Percentiles rank a stretch among this genome's conserved stretches.
Evolutionary conservation across 129 eudicot genomes (phyloP).

Genomic region (Flaveria linearis): DNA sequence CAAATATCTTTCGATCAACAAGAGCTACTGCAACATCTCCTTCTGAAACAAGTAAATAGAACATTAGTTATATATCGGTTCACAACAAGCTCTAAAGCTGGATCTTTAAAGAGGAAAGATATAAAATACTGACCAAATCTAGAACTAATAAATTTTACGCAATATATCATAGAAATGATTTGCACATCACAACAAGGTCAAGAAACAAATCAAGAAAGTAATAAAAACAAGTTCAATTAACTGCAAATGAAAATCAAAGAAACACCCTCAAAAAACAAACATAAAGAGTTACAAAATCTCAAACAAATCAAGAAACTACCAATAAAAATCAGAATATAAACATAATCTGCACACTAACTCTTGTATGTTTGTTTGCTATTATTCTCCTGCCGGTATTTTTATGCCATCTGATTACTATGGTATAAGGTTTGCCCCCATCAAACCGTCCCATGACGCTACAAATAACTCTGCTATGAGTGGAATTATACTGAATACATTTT

Average conservation of each 20-base stretch:
- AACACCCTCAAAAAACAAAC: constrained; percentile 9
- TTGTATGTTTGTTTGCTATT: too few relatives aligned
- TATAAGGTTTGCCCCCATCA: too few relatives aligned
- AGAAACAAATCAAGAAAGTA: constrained; percentile 17
- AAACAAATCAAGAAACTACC: constrained; percentile 6
- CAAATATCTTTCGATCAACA: constrained; percentile 13
- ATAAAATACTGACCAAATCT: background rate
- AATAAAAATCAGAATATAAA: background rate
- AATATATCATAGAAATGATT: constrained; percentile 1
- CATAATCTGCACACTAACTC: background rate
- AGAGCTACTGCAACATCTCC: constrained; percentile 34
- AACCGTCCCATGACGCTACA: too few relatives aligned
- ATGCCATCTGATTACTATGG: too few relatives aligned
- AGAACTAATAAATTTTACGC: background rate
- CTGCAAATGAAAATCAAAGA: background rate
- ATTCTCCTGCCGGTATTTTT: too few relatives aligned
- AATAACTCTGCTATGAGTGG: too few relatives aligned
- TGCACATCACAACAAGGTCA: background rate
- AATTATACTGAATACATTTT: too few relatives aligned
- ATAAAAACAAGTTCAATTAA: background rate
- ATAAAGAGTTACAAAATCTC: constrained; percentile 7
- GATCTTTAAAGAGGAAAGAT: background rate
- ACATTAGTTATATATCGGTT: background rate
- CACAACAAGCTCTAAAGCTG: background rate
- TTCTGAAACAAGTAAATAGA: constrained; percentile 21